phyloP scores from a whole-genome alignment of 139 green algal genomes.

The Eudorina sp. region DNA sequence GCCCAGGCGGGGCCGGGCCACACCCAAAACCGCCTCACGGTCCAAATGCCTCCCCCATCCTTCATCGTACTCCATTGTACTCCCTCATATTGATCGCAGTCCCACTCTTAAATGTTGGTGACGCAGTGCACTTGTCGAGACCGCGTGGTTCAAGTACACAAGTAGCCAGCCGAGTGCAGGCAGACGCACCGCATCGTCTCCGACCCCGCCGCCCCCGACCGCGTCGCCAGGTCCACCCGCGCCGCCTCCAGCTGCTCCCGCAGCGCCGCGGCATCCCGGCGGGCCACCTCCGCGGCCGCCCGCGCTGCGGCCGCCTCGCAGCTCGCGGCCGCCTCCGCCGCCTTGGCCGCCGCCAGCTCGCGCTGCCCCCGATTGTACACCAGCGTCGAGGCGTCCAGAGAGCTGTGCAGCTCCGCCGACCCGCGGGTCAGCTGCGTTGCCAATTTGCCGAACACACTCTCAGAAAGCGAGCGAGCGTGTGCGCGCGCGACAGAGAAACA shows the following conservation, averaged over 20 bases:
- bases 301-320: slow-evolving; percentile 4
- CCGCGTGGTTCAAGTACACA: too few species aligned
- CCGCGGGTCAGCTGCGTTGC: background rate
- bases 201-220: background rate
- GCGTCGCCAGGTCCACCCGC: background rate
- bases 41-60: too few species aligned
- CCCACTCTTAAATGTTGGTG: too few species aligned
- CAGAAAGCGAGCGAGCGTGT: background rate
- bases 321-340: background rate
- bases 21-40: too few species aligned
- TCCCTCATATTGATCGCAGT: too few species aligned
- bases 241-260: slow-evolving; percentile 37
- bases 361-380: background rate
- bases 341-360: slow-evolving; percentile 18
- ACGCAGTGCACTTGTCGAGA: too few species aligned
- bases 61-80: too few species aligned
- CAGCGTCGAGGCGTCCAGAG: background rate
- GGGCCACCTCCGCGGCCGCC: background rate
- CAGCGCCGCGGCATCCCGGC: slow-evolving; percentile 3
- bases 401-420: background rate
- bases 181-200: background rate
- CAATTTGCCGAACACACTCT: too few species aligned
- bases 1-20: too few species aligned
- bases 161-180: too few species aligned
- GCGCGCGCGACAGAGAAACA: too few species aligned